A percentile compares a stretch with the other conserved stretches of the same genome.
Evolutionary conservation across 371 early-diverging fungal species (phyloP).

Genomic region (Chytridium lagenaria): DNA sequence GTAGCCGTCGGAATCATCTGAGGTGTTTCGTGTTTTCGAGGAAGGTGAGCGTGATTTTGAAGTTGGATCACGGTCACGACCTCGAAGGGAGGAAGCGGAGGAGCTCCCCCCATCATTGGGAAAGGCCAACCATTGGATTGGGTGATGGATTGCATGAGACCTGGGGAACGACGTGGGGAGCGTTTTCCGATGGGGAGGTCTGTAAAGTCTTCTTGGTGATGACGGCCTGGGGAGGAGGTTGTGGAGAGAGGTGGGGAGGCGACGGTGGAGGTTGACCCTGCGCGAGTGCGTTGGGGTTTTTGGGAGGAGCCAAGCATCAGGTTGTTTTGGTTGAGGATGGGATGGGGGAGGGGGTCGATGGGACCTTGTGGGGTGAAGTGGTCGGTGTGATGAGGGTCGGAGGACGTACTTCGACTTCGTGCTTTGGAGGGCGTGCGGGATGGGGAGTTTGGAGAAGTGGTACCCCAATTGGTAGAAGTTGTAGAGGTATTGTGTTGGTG

Average conservation of each 20-base stretch:
- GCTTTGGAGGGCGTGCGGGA: background rate
- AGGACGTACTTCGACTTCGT: background rate
- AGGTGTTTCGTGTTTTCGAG: background rate
- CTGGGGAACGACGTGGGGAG: conserved; percentile 3
- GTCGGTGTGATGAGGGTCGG: background rate
- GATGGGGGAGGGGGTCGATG: background rate
- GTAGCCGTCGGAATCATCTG: background rate
- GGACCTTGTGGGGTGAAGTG: background rate
- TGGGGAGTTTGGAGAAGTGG: background rate
- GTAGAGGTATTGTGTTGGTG: no score
- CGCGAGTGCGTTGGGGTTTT: background rate
- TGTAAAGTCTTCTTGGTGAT: background rate
- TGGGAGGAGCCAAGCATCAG: background rate
- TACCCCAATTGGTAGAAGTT: no score
- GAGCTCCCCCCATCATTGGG: conserved; percentile 7
- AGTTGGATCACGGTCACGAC: background rate
- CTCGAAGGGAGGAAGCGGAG: background rate
- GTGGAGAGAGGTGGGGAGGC: background rate
- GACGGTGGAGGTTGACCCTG: background rate
- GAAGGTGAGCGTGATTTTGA: background rate
- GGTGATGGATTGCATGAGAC: background rate
- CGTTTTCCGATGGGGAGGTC: background rate
- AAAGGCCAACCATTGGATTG: conserved; percentile 4
- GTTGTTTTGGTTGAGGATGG: background rate
- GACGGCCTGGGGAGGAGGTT: background rate